A percentile compares a stretch with the other conserved stretches of the same genome.
These are phyloP conservation scores for Solanum hybrid DNA, from an alignment of 305 asterid species.

Conservation along the genomic window DNA sequence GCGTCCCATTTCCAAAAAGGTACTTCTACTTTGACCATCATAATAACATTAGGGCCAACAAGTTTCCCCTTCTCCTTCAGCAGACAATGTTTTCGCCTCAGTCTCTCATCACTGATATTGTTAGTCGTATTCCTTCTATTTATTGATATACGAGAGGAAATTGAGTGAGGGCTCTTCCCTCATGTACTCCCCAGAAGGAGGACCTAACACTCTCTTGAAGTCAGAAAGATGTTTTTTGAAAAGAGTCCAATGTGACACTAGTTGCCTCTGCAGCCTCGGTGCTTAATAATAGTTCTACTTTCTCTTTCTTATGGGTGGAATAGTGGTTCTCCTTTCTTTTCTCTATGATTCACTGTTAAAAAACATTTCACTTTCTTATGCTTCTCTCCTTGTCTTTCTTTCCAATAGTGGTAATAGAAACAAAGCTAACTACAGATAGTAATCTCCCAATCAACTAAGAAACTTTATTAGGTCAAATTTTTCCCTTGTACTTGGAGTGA, in stretches of 20 bases:
- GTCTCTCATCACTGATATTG: not conserved
- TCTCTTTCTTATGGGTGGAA: not conserved
- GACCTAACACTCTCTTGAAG: not conserved
- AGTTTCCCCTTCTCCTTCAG: not conserved
- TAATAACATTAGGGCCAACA: not conserved
- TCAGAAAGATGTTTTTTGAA: not conserved
- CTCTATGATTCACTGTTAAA: not conserved
- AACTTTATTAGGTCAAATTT: not conserved
- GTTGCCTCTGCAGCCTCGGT: not conserved
- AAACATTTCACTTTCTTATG: not conserved
- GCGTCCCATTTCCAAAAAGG: not conserved
- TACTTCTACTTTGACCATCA: not conserved
- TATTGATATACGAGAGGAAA: not conserved
- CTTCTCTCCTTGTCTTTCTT: not conserved
- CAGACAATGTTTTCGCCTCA: not conserved
- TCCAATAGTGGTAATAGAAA: not conserved
- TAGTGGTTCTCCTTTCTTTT: not conserved
- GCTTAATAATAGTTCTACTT: not conserved
- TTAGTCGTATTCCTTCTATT: not conserved
- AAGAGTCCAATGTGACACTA: not conserved
- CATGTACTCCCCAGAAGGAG: not conserved
- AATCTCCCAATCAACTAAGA: not conserved
- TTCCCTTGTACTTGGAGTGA: not conserved
- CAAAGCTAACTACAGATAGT: not conserved
- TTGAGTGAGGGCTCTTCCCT: not conserved